Evolutionary conservation across 2,329 filamentous ascomycete genomes (phyloP).

Genomic region (Madurella fahalii): DNA sequence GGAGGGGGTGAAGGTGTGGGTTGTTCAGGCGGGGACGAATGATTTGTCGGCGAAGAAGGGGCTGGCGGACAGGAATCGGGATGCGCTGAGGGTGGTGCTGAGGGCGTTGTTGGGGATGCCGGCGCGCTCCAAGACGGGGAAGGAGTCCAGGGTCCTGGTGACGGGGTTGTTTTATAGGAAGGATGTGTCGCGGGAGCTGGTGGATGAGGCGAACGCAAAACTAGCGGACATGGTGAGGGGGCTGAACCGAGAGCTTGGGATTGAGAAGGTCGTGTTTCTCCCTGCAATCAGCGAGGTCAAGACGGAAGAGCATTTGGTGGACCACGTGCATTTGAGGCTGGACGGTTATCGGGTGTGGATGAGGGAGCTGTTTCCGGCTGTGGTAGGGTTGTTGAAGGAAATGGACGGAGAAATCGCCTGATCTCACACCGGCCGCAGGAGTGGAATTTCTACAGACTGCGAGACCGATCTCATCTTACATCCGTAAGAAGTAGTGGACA

Average conservation of each 20-base stretch:
- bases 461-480: too few relatives aligned
- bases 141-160: constrained; percentile 12
- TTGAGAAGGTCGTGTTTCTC: constrained; percentile 8
- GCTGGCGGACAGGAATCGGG: constrained; percentile 8
- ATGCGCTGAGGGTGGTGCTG: constrained; percentile 10
- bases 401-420: not conserved
- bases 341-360: constrained; percentile 20
- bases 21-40: constrained; percentile 23
- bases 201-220: constrained; percentile 9
- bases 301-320: constrained; percentile 16
- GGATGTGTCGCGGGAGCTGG: constrained; percentile 8
- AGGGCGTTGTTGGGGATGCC: constrained; percentile 3
- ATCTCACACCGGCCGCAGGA: not conserved
- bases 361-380: constrained; percentile 5
- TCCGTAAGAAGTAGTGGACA: too few relatives aligned
- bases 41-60: constrained; percentile 19
- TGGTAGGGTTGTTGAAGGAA: not conserved
- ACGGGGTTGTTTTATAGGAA: constrained; percentile 18
- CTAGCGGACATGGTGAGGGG: not conserved
- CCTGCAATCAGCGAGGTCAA: not conserved
- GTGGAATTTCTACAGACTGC: not conserved
- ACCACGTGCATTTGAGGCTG: constrained; percentile 22
- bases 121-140: not conserved
- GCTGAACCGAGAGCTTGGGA: not conserved
- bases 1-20: constrained; percentile 18